Evolutionary conservation across 2,329 filamentous ascomycete species (phyloP), one percentile per base, ranked within the genome.

Genomic region (Fusarium ramigenum): DNA sequence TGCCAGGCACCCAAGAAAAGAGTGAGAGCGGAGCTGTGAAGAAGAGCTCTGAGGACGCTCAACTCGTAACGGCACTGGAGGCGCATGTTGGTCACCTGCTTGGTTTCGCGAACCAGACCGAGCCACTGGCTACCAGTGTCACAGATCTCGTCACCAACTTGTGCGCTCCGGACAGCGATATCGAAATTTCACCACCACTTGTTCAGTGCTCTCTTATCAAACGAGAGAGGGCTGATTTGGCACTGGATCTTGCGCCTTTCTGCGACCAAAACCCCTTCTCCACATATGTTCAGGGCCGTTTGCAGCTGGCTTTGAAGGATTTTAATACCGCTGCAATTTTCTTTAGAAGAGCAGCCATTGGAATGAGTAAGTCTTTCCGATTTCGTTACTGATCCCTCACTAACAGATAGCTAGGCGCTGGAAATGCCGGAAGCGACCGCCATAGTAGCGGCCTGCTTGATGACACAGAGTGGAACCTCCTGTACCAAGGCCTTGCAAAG

Each of bases 231-330:
- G 84, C 89, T 7, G 90, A 92, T 77, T 80, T 92, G 23, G 89
- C 90, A 19, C 76, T 87, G 36, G 87, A 91, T 69, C 85, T 92
- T 32, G 82, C 83, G 19, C 84, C 87, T 2, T 92, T 91, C 76
- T 86, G 86, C 69, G 84, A 85, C 25, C 85, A 87, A 58, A 88
- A 88, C 58, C 84, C 87, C 72, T 95, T 87, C 86, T 91, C 84
- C 85, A 93, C 87, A 75, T 99, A 99, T 79, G 88, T 98, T 9
- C 94, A 95, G 80, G 96, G 93, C 5, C 91, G 96, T 36, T 87
- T 97, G 54, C 88, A 90, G 73, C 85, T 98, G 39, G 90, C 91
- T 9, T 88, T 92, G 71, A 92, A 92, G 60, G 92, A 97, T 78
- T 91, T 91, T 79, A 88, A 90, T 65, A 86, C 89, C 43, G 96